phyloP scores from a whole-genome alignment of 306 rosid genomes.

The Cotoneaster glaucophyllus region DNA sequence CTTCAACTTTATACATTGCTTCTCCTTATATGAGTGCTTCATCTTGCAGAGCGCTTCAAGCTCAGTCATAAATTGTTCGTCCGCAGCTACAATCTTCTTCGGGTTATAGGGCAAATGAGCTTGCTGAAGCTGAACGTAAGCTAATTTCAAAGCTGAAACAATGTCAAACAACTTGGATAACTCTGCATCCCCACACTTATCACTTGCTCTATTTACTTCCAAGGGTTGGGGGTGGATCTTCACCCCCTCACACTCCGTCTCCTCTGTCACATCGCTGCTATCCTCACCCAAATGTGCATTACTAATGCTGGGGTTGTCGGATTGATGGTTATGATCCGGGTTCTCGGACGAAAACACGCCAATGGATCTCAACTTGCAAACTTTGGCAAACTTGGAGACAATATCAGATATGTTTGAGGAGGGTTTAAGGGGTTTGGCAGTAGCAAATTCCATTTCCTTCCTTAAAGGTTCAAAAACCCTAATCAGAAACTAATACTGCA shows the following conservation, averaged over 20 bases:
- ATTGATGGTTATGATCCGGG: slow-evolving; percentile 25
- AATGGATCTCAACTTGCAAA: slow-evolving; percentile 66
- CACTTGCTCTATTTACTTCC: slow-evolving; percentile 25
- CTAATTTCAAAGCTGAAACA: slow-evolving; percentile 60
- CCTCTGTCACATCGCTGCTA: slow-evolving; percentile 26
- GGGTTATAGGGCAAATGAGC: slow-evolving; percentile 80
- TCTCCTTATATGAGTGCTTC: slow-evolving; percentile 47
- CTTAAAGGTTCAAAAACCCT: slow-evolving; percentile 21
- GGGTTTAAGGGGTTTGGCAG: slow-evolving; percentile 45
- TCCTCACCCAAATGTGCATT: slow-evolving; percentile 24
- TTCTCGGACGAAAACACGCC: slow-evolving; percentile 58
- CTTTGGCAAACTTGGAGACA: slow-evolving; percentile 59
- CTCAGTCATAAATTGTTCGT: slow-evolving; percentile 51
- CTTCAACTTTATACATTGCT: slow-evolving; percentile 20
- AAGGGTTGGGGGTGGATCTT: slow-evolving; percentile 40
- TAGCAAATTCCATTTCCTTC: slow-evolving; percentile 39
- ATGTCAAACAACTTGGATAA: slow-evolving; percentile 41
- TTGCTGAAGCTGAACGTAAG: slow-evolving; percentile 74
- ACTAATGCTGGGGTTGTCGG: slow-evolving; percentile 21
- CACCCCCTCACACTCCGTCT: slow-evolving; percentile 21
- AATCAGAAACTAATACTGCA: slow-evolving; percentile 2
- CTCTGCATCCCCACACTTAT: slow-evolving; percentile 24
- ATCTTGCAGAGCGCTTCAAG: slow-evolving; percentile 62
- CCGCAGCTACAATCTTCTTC: slow-evolving; percentile 59
- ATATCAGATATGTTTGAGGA: slow-evolving; percentile 65